These are phyloP conservation scores for Candida corydali DNA, from an alignment of 805 yeast genomes.

Conservation along the genomic window DNA sequence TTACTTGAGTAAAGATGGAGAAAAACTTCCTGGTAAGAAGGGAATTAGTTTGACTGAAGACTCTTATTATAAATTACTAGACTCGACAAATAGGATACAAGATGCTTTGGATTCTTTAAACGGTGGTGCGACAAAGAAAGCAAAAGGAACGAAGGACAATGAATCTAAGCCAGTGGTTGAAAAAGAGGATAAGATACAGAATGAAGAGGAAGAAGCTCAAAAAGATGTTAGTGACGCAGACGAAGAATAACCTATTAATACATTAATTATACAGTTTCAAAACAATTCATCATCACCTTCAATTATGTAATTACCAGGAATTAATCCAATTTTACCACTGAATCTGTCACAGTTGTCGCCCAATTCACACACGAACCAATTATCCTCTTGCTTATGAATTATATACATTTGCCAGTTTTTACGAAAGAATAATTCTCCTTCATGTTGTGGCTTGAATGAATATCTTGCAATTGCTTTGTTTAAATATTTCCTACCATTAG, in stretches of 20 bases:
- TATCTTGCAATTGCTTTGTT: constrained; percentile 37
- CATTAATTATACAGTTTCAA: constrained; percentile 1
- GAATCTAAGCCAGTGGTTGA: constrained; percentile 3
- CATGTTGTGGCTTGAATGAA: constrained; percentile 36
- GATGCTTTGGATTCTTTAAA: constrained; percentile 44
- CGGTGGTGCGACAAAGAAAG: constrained; percentile 13
- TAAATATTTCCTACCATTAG: constrained; percentile 26
- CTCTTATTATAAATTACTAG: constrained; percentile 49
- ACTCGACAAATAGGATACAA: constrained; percentile 42
- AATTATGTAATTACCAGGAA: constrained; percentile 39
- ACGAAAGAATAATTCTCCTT: constrained; percentile 36
- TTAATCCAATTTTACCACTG: constrained; percentile 36
- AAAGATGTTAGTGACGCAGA: neutral
- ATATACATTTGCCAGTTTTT: constrained; percentile 41
- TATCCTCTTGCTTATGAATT: constrained; percentile 40
- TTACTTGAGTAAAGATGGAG: constrained; percentile 53
- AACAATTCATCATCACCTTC: constrained; percentile 23
- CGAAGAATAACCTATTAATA: constrained; percentile 1
- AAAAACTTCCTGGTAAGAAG: constrained; percentile 77
- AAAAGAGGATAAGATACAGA: constrained; percentile 18
- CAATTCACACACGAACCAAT: constrained; percentile 43
- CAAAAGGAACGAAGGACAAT: neutral
- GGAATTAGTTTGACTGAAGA: constrained; percentile 60
- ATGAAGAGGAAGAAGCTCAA: constrained; percentile 5
- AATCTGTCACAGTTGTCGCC: constrained; percentile 28